Evolutionary conservation across 2,329 filamentous ascomycete species (phyloP).

Genomic region (Colletotrichum filicis): DNA sequence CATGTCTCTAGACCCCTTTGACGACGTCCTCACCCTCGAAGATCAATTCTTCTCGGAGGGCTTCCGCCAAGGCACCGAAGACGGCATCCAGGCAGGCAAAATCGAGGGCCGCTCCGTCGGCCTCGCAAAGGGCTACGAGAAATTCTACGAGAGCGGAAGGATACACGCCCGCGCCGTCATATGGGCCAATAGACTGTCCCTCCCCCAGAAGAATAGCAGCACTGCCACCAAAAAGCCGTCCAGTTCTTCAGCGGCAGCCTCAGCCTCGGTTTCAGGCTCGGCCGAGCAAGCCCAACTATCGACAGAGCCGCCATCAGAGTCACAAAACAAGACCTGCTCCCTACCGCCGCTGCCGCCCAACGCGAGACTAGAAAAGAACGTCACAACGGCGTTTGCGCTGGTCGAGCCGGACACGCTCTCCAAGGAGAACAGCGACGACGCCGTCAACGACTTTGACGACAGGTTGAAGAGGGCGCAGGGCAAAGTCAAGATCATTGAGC

Average conservation of each 20-base stretch:
- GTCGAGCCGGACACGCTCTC: conserved; percentile 82
- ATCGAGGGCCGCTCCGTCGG: conserved; percentile 92
- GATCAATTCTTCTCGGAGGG: conserved; percentile 84
- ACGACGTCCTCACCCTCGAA: conserved; percentile 69
- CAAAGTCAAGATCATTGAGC: conserved; percentile 87
- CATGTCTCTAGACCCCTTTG: conserved; percentile 61
- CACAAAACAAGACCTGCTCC: conserved; percentile 31
- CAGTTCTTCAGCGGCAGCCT: too few relatives aligned
- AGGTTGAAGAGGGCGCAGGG: conserved; percentile 83
- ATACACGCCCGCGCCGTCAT: conserved; percentile 82
- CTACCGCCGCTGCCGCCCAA: conserved; percentile 61
- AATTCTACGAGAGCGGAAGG: conserved; percentile 83
- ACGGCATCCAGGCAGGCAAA: conserved; percentile 81
- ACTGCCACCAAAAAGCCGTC: too few relatives aligned
- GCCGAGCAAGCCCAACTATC: not conserved
- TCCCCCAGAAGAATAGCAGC: conserved; percentile 5
- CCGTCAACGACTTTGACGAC: conserved; percentile 92
- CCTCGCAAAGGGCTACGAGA: conserved; percentile 92
- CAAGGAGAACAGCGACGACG: conserved; percentile 86
- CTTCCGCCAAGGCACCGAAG: conserved; percentile 77
- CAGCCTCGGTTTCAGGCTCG: not conserved
- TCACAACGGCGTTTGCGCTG: conserved; percentile 79
- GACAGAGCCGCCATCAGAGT: not conserved
- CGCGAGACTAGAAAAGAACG: conserved; percentile 78
- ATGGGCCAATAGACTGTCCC: conserved; percentile 79